These are phyloP conservation scores for Proliferodiscus dingleyae DNA, from an alignment of 2,329 filamentous ascomycete species.

Conservation along the genomic window DNA sequence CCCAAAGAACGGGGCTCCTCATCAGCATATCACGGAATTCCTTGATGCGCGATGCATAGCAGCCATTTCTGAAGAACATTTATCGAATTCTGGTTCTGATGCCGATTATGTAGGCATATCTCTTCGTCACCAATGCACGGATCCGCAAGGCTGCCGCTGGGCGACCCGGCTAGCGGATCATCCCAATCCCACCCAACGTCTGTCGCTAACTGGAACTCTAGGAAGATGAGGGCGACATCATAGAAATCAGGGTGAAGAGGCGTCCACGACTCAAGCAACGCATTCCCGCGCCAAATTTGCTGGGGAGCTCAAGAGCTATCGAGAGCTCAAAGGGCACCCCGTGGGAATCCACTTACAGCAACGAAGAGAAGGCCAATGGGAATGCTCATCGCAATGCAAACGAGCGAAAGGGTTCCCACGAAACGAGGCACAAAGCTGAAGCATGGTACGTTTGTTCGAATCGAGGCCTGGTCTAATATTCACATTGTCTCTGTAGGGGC, in stretches of 20 bases:
- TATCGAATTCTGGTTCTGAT: background rate
- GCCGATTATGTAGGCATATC: background rate
- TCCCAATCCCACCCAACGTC: background rate
- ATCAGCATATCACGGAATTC: background rate
- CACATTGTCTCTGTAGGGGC: background rate
- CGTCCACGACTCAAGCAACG: background rate
- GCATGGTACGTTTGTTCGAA: background rate
- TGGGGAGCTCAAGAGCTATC: background rate
- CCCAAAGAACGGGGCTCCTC: background rate
- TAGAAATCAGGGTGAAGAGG: background rate
- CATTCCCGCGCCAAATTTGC: background rate
- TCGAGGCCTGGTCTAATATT: background rate
- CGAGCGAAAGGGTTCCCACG: slow-evolving; percentile 1
- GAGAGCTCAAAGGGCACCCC: background rate
- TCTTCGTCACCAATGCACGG: background rate
- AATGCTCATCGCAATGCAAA: slow-evolving; percentile 1
- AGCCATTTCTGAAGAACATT: background rate
- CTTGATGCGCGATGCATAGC: background rate
- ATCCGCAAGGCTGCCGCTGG: background rate
- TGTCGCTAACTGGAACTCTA: slow-evolving; percentile 1
- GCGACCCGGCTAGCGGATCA: slow-evolving; percentile 2
- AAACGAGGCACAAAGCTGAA: background rate
- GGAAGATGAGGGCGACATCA: background rate
- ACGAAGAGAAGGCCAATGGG: slow-evolving; percentile 3
- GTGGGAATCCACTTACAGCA: background rate